Conservation (phyloP, 495 filamentous ascomycete species). For the Baudoinia panamericana region DNA sequence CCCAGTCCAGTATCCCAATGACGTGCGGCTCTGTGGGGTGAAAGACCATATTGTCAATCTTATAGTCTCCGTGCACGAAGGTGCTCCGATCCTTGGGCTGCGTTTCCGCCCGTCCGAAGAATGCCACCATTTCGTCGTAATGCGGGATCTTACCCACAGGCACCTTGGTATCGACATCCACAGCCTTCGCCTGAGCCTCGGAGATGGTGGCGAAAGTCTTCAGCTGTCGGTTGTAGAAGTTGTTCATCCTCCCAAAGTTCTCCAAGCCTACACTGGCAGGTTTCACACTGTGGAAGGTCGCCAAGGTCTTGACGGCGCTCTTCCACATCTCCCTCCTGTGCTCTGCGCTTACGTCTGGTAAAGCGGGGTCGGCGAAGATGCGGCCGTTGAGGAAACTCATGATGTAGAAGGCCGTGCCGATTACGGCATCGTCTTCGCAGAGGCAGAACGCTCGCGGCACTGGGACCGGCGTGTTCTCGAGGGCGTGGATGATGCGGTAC, state of each 20-base stretch:
- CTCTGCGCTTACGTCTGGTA: slow-evolving; percentile 57
- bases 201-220: slow-evolving; percentile 67
- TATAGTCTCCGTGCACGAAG: slow-evolving; percentile 90
- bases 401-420: slow-evolving; percentile 90
- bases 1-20: slow-evolving; percentile 80
- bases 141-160: slow-evolving; percentile 73
- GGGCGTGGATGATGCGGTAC: slow-evolving; percentile 75
- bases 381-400: slow-evolving; percentile 90
- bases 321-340: slow-evolving; percentile 74
- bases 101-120: slow-evolving; percentile 52
- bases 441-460: slow-evolving; percentile 75
- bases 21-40: slow-evolving; percentile 77
- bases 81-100: slow-evolving; percentile 68
- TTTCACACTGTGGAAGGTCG: slow-evolving; percentile 66
- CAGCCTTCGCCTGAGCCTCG: slow-evolving; percentile 56
- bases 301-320: slow-evolving; percentile 70
- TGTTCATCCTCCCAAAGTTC: slow-evolving; percentile 55
- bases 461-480: slow-evolving; percentile 65
- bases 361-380: slow-evolving; percentile 76
- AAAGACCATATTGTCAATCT: slow-evolving; percentile 95
- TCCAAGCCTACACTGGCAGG: slow-evolving; percentile 52
- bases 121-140: slow-evolving; percentile 63
- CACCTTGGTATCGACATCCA: slow-evolving; percentile 61
- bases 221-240: slow-evolving; percentile 83
- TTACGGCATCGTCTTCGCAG: slow-evolving; percentile 63